Conservation (phyloP, 139 green algal species). For the Edaphochlamys debaryana region DNA sequence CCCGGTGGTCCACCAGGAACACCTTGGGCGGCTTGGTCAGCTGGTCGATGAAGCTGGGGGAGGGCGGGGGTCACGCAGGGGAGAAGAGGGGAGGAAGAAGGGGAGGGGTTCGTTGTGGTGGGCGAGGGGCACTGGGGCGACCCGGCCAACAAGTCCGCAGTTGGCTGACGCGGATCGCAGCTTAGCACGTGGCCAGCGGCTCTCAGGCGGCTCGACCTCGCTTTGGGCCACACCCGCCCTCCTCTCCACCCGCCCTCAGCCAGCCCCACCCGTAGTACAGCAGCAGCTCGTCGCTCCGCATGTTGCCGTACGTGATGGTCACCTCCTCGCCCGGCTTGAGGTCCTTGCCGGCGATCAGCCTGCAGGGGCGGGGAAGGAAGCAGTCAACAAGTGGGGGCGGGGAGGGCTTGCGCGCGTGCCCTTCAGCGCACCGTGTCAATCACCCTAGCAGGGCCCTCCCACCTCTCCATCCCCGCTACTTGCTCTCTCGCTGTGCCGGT, state of each 20-base stretch:
- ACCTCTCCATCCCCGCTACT: too few species aligned
- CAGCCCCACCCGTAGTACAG: conserved; percentile 28
- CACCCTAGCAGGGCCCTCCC: too few species aligned
- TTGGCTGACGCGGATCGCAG: too few species aligned
- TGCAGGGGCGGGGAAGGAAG: neutral
- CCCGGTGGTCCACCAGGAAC: conserved; percentile 2
- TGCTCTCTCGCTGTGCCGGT: too few species aligned
- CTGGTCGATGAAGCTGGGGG: conserved; percentile 33
- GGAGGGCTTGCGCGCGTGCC: neutral
- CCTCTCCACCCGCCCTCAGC: neutral
- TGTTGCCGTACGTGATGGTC: conserved; percentile 41
- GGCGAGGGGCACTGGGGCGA: neutral
- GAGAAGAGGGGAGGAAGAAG: neutral
- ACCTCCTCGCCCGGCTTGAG: conserved; percentile 28
- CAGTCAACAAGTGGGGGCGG: neutral
- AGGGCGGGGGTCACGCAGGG: neutral
- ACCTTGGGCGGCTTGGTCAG: conserved; percentile 6
- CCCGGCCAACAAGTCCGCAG: neutral
- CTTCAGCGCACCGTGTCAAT: too few species aligned
- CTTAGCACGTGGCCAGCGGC: too few species aligned
- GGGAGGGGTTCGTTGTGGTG: neutral
- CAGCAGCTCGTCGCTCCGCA: conserved; percentile 38
- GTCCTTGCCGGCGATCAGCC: conserved; percentile 30
- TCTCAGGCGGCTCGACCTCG: too few species aligned
- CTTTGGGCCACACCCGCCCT: neutral